Evolutionary conservation across 1,284 basidiomycete genomes (phyloP).

Genomic region (Thelephora terrestris): DNA sequence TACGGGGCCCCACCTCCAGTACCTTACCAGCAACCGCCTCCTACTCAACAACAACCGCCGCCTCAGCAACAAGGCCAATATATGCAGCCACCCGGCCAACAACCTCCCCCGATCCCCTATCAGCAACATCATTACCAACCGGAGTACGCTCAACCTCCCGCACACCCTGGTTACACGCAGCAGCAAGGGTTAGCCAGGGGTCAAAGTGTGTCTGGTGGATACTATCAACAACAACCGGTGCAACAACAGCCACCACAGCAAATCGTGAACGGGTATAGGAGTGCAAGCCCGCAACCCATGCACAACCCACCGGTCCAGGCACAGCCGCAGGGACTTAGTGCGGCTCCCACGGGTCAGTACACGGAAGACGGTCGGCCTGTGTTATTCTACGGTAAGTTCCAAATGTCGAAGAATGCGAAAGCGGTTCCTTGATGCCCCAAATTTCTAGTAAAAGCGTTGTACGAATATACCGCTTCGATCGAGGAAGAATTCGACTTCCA

Average conservation of each 20-base stretch:
- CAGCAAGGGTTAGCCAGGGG: slow-evolving; percentile 13
- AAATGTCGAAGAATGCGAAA: not conserved
- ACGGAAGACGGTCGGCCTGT: slow-evolving; percentile 74
- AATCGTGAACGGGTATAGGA: slow-evolving; percentile 7
- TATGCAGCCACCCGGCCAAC: slow-evolving; percentile 1
- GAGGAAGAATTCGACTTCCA: slow-evolving; percentile 91
- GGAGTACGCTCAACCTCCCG: slow-evolving; percentile 12
- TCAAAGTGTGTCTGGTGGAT: slow-evolving; percentile 11
- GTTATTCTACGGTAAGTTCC: slow-evolving; percentile 66
- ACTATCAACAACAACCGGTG: slow-evolving; percentile 14
- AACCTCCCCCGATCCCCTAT: slow-evolving; percentile 6
- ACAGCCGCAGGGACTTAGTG: slow-evolving; percentile 7
- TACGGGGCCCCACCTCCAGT: slow-evolving; percentile 14
- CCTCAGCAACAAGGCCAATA: slow-evolving; percentile 25
- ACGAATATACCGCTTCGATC: slow-evolving; percentile 83
- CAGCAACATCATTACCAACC: slow-evolving; percentile 7
- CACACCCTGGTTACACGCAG: slow-evolving; percentile 17
- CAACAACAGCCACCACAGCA: slow-evolving; percentile 12
- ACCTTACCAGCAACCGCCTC: slow-evolving; percentile 8
- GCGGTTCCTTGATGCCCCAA: slow-evolving; percentile 4
- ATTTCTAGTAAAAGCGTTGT: slow-evolving; percentile 76
- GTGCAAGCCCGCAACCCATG: slow-evolving; percentile 25
- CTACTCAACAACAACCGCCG: slow-evolving; percentile 22
- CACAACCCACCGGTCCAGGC: slow-evolving; percentile 24
- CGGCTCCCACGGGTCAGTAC: slow-evolving; percentile 51